These are phyloP conservation scores for Paramyrothecium sp. DNA, from an alignment of 2,329 filamentous ascomycete genomes.

Conservation along the genomic window DNA sequence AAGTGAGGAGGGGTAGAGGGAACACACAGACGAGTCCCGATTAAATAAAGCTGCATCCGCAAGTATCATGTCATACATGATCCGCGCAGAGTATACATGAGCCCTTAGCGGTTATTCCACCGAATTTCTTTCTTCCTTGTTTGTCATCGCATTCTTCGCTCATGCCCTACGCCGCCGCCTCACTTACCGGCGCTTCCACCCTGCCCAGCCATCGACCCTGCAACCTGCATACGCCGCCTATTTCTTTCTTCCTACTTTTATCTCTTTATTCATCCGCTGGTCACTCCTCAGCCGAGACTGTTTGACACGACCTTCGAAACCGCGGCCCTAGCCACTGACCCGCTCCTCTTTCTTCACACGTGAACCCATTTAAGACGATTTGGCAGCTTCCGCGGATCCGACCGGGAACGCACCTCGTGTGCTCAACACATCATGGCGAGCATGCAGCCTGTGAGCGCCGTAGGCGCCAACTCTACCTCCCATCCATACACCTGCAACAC, in stretches of 20 bases:
- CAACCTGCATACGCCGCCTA: background rate
- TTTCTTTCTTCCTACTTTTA: background rate
- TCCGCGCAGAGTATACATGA: background rate
- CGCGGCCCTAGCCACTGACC: no score
- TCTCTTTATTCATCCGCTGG: no score
- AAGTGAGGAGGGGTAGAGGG: background rate
- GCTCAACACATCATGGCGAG: slow-evolving; percentile 44
- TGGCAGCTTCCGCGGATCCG: background rate
- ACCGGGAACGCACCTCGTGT: background rate
- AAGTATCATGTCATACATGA: background rate
- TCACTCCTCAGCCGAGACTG: no score
- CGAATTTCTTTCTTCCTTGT: background rate
- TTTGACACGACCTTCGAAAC: no score
- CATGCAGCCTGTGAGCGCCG: slow-evolving; percentile 26
- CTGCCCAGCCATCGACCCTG: no score
- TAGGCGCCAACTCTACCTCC: slow-evolving; percentile 41
- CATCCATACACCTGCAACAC: slow-evolving; percentile 98
- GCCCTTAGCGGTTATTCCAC: background rate
- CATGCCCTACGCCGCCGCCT: background rate
- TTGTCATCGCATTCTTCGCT: background rate
- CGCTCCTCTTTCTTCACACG: no score
- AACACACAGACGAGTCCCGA: background rate
- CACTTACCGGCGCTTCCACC: background rate
- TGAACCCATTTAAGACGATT: background rate
- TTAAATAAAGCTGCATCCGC: background rate